Evolutionary conservation across 352 stramenopile genomes (phyloP), one percentile per base, ranked within the genome.

Genomic region (Phytopythium vexans): DNA sequence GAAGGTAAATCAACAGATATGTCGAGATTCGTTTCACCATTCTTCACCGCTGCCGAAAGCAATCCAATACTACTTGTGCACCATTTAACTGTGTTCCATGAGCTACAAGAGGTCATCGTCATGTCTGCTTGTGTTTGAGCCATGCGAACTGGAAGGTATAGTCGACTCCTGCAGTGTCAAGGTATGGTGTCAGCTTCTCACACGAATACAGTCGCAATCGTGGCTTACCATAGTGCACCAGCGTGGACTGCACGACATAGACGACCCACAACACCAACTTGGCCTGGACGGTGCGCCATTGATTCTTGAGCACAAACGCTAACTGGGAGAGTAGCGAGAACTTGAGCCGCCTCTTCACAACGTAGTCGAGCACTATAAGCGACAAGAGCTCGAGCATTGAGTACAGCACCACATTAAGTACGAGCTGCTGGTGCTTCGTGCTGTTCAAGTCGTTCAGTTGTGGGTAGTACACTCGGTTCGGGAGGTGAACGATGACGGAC

Each of bases 211-310:
- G 21, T 34, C 5, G n/a, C 21, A 27, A 27, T 27, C 1, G 21
- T 2, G 6, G 40, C 49, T 47, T 38, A 75, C 72, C 64, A 36
- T 61, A 70, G 27, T 83, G 72, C 0, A 69, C 38, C 2, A 76
- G 34, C 14, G 60, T 45, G 5, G 49, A 43, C 31, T 74, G 67
- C 3, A 77, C 52, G 6, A 66, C 63, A 52, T 73, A 70, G 15
- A 71, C 55, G 8, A 83, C 60, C 72, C 72, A 80, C 16, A 74
- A 57, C 7, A 74, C 36, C 5, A 82, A 39, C 42, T 72, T 80
- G 4, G 35, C 51, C 27, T 78, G 74, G 0, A 80, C 38, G 16
- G 69, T 46, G 10, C 47, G 56, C n/a, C 39, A 52, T 8, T 78
- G 60, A 3, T 54, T 68, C 6, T 64, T 52, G n/a, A 85, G 48